Percentiles rank a stretch among this genome's conserved stretches.
These are phyloP conservation scores for Arthrobotrys conoides DNA, from an alignment of 2,329 filamentous ascomycete species.

Conservation along the genomic window DNA sequence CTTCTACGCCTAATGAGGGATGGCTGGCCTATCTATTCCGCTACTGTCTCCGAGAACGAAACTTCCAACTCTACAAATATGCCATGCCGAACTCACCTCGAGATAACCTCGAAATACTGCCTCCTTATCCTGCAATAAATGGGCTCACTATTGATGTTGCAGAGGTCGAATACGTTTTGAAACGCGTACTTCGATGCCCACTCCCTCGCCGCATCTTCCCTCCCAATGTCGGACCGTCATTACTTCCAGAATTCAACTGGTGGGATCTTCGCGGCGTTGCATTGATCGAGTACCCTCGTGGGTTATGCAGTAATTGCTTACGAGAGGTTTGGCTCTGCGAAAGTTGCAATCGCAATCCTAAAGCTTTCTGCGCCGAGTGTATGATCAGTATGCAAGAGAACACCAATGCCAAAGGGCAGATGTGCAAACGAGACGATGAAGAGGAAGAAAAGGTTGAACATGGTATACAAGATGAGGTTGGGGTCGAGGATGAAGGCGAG, in stretches of 20 bases:
- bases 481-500: not conserved
- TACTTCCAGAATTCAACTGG: conserved; percentile 33
- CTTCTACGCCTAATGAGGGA: conserved; percentile 27
- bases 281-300: conserved; percentile 45
- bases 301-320: conserved; percentile 39
- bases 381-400: conserved; percentile 39
- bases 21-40: conserved; percentile 48
- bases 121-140: conserved; percentile 28
- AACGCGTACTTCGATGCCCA: conserved; percentile 53
- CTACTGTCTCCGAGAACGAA: conserved; percentile 50
- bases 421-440: not conserved
- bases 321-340: conserved; percentile 58
- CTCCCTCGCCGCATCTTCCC: conserved; percentile 44
- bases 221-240: conserved; percentile 11
- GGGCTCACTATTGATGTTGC: conserved; percentile 32
- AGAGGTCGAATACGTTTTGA: conserved; percentile 49
- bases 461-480: not conserved
- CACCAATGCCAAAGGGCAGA: conserved; percentile 24
- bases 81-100: conserved; percentile 42
- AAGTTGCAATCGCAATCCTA: conserved; percentile 46
- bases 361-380: conserved; percentile 54
- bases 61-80: conserved; percentile 39
- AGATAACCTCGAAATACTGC: conserved; percentile 20
- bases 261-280: conserved; percentile 52
- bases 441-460: not conserved